Base-by-base conservation (phyloP, 257 asterid genomes). In the Plantago ovata region DNA sequence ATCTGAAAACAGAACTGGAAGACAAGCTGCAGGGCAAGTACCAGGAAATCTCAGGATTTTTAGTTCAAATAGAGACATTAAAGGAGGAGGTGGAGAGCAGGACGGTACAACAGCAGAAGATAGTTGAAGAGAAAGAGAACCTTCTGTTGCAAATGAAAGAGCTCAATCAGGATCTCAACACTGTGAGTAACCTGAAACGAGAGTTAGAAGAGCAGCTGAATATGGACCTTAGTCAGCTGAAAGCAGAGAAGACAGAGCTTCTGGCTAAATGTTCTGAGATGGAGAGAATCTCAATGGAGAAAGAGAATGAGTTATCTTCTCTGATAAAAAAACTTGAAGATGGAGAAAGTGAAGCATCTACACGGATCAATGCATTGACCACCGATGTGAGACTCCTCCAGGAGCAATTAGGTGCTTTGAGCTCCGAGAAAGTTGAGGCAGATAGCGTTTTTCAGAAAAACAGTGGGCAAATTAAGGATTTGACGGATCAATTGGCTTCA, bases 271-370 rank as follows among this genome's bases (percentile, higher is more conserved):
- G 11, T 19, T 12, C 14, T 21, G 79, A 77, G 68, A 13, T 64
- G 66, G 71, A 73, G 62, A 83, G 68, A 60, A 65, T 65, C 63
- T 91, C 81, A 28, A 41, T 69, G 5, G 94, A 85, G 70, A 80
- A 70, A 69, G 84, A 81, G 67, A 87, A 78, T 20, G 86, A 79
- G 73, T 69, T 87, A 41, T 69, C 95, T 66, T 77, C 77, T n/a
- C 67, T 85, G 57, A 53, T 74, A 55, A 71, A 75, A 44, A 75
- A 83, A 63, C 81, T 76, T 9, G 87, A 79, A 77, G 88, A 81
- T 16, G 75, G 65, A 59, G 90, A 84, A 73, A 78, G 67, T 67
- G 87, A 70, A 21, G 76, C 75, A 9, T 58, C 62, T 82, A 62
- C 60, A 39, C 61, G 56, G 41, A 49, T 61, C 38, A 16, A 21